Evolutionary conservation across 257 asterid genomes (phyloP).

Genomic region (Solanum arcanum): DNA sequence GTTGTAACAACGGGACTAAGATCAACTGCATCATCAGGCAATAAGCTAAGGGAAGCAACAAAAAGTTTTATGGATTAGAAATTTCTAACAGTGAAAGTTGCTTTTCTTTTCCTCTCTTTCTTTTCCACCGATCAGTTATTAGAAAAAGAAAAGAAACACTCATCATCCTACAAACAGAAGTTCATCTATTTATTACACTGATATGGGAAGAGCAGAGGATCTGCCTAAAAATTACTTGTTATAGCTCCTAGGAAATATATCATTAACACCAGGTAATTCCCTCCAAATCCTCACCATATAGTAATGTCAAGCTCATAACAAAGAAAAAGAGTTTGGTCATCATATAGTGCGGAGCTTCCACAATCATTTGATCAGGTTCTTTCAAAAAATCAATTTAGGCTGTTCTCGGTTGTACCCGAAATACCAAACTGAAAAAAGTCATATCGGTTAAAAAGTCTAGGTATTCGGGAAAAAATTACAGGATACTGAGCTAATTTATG

Average conservation of each 20-base stretch:
- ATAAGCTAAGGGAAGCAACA: neutral
- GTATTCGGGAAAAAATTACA: neutral
- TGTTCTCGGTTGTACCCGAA: neutral
- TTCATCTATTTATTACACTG: neutral
- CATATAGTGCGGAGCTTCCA: neutral
- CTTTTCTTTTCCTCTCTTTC: neutral
- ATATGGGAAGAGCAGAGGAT: neutral
- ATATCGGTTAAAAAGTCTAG: neutral
- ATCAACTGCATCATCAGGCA: neutral
- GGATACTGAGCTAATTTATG: neutral
- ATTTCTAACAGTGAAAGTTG: neutral
- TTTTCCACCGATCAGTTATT: neutral
- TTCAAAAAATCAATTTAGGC: neutral
- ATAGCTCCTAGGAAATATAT: neutral
- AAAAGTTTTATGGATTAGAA: neutral
- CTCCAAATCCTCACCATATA: neutral
- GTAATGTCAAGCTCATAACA: neutral
- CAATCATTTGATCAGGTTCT: neutral
- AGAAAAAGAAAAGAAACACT: neutral
- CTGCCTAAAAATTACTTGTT: neutral
- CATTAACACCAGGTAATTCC: neutral
- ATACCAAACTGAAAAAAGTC: neutral
- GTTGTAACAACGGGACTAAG: neutral
- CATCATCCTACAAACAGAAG: neutral
- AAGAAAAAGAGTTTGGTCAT: neutral